Percentiles rank a stretch among this genome's conserved stretches.
phyloP scores from a whole-genome alignment of 306 rosid genomes.

The Dicorynia guianensis region DNA sequence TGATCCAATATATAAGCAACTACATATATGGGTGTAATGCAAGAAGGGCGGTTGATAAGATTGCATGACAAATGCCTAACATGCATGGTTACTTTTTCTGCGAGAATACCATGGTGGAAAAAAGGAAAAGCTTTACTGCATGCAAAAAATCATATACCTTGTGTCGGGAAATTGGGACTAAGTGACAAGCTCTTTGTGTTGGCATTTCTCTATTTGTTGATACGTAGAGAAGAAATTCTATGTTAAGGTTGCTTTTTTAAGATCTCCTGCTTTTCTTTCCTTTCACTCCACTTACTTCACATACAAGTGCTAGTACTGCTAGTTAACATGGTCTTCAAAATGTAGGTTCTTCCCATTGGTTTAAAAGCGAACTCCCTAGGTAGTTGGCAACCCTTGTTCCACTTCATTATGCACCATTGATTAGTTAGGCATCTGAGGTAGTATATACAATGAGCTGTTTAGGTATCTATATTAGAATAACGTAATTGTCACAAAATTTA shows the following conservation, averaged over 20 bases:
- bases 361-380: constrained; percentile 21
- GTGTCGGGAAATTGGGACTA: constrained; percentile 61
- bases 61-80: constrained; percentile 30
- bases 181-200: constrained; percentile 45
- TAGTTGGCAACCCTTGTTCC: constrained; percentile 20
- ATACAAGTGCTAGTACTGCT: background rate
- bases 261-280: constrained; percentile 34
- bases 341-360: constrained; percentile 13
- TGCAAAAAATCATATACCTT: constrained; percentile 42
- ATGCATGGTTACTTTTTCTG: constrained; percentile 42
- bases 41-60: constrained; percentile 25
- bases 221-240: constrained; percentile 29
- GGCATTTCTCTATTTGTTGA: constrained; percentile 37
- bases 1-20: constrained; percentile 1
- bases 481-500: too few relatives aligned
- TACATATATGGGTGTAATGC: constrained; percentile 22
- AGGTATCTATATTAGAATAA: background rate
- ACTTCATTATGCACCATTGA: constrained; percentile 14
- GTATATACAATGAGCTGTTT: background rate
- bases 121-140: constrained; percentile 32
- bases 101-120: constrained; percentile 25
- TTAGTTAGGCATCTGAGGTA: background rate
- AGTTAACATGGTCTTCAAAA: background rate
- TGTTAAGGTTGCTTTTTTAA: constrained; percentile 40
- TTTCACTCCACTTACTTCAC: constrained; percentile 22